Conservation (phyloP, 1,284 basidiomycete species). For the Heimioporus punctisporus region DNA sequence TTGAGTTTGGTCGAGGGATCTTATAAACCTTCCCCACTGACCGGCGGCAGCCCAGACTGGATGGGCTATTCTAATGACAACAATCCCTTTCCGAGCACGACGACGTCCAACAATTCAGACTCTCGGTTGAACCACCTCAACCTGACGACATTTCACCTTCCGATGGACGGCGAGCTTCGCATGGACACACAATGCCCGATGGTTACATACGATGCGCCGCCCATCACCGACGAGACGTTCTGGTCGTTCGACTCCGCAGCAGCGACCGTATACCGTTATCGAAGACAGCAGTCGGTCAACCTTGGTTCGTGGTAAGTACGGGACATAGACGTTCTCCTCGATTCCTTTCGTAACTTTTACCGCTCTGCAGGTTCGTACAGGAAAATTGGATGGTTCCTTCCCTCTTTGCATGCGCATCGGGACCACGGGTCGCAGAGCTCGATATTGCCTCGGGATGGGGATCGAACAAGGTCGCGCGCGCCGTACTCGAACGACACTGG, state of each 20-base stretch:
- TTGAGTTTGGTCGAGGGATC: too few relatives aligned
- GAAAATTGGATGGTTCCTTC: constrained; percentile 82
- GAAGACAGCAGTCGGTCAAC: constrained; percentile 23
- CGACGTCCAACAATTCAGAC: constrained; percentile 4
- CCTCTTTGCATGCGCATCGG: constrained; percentile 65
- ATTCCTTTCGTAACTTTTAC: background rate
- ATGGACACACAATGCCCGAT: constrained; percentile 5
- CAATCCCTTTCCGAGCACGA: too few relatives aligned
- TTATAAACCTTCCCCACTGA: too few relatives aligned
- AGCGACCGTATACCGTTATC: constrained; percentile 23
- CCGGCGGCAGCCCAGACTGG: too few relatives aligned
- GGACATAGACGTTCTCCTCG: background rate
- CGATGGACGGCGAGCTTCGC: background rate
- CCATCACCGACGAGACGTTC: constrained; percentile 9
- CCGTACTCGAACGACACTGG: constrained; percentile 76
- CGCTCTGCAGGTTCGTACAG: constrained; percentile 63
- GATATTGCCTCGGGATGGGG: constrained; percentile 53
- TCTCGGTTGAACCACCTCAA: background rate
- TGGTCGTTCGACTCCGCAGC: constrained; percentile 15
- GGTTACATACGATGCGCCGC: constrained; percentile 12
- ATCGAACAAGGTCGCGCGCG: constrained; percentile 46
- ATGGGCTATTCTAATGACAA: too few relatives aligned
- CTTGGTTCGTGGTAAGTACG: constrained; percentile 20
- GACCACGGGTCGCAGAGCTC: constrained; percentile 53
- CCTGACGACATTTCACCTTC: background rate